Evolutionary conservation across 495 filamentous ascomycete species (phyloP).

Genomic region (Aspergillus cristatus): DNA sequence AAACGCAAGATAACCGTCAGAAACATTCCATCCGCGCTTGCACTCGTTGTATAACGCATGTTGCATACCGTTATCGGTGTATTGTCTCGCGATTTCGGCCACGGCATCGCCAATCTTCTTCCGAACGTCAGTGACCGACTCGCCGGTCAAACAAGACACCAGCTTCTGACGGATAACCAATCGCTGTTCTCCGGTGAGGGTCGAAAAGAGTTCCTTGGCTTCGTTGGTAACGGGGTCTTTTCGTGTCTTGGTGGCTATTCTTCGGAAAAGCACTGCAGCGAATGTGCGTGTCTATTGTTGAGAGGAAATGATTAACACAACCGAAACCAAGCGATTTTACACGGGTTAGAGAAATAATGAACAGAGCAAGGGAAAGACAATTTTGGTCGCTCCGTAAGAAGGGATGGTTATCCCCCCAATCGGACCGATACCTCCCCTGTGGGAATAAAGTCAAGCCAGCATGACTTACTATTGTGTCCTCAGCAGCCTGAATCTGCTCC

Average conservation of each 20-base stretch:
- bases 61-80: slow-evolving; percentile 75
- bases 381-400: too few relatives aligned
- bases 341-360: too few relatives aligned
- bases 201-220: slow-evolving; percentile 73
- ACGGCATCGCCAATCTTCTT: slow-evolving; percentile 96
- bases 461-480: slow-evolving; percentile 56
- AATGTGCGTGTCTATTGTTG: slow-evolving; percentile 68
- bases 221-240: slow-evolving; percentile 64
- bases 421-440: too few relatives aligned
- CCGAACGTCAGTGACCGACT: slow-evolving; percentile 60
- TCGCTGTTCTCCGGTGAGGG: slow-evolving; percentile 59
- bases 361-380: too few relatives aligned
- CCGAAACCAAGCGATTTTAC: background rate
- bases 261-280: slow-evolving; percentile 87
- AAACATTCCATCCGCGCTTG: background rate
- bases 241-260: slow-evolving; percentile 78
- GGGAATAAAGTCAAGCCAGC: too few relatives aligned
- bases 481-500: slow-evolving; percentile 73
- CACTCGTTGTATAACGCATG: background rate
- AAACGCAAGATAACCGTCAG: slow-evolving; percentile 11
- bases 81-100: slow-evolving; percentile 89
- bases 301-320: slow-evolving; percentile 2
- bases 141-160: slow-evolving; percentile 61
- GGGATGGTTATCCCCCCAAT: background rate
- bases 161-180: slow-evolving; percentile 72